Evolutionary conservation across 129 eudicot species (phyloP).

Genomic region (Tagetes erecta): DNA sequence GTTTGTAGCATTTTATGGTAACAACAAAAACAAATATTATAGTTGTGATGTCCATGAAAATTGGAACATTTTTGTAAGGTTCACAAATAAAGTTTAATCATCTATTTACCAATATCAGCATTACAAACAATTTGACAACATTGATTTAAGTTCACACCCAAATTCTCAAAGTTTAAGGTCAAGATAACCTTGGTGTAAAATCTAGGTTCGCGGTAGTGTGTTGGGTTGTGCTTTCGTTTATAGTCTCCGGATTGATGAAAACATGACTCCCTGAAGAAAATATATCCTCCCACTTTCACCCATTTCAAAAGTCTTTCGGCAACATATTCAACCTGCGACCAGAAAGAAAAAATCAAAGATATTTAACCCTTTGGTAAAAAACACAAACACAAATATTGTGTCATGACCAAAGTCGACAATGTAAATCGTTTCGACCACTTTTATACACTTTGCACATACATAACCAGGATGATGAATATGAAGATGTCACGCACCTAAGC

Average conservation of each 20-base stretch:
- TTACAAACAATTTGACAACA: slow-evolving; percentile 13
- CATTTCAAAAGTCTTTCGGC: slow-evolving; percentile 69
- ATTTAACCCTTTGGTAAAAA: neutral
- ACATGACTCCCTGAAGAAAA: slow-evolving; percentile 90
- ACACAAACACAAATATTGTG: neutral
- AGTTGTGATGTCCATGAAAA: neutral
- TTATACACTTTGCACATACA: neutral
- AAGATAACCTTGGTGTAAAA: slow-evolving; percentile 80
- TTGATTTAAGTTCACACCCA: neutral
- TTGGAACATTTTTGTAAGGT: neutral
- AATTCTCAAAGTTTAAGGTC: neutral
- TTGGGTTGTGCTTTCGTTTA: slow-evolving; percentile 73
- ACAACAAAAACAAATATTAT: neutral
- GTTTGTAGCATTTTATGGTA: neutral
- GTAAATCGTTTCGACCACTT: neutral
- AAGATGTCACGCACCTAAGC: too few species aligned
- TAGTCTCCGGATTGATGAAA: slow-evolving; percentile 91
- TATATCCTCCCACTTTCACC: slow-evolving; percentile 91
- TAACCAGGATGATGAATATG: neutral
- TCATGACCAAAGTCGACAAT: neutral
- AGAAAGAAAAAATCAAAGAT: neutral
- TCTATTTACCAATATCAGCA: neutral
- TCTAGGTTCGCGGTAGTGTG: slow-evolving; percentile 89
- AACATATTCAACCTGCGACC: slow-evolving; percentile 67
- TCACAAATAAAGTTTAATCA: neutral